Conservation (phyloP, 306 rosid genomes). For the Vicia villosa region DNA sequence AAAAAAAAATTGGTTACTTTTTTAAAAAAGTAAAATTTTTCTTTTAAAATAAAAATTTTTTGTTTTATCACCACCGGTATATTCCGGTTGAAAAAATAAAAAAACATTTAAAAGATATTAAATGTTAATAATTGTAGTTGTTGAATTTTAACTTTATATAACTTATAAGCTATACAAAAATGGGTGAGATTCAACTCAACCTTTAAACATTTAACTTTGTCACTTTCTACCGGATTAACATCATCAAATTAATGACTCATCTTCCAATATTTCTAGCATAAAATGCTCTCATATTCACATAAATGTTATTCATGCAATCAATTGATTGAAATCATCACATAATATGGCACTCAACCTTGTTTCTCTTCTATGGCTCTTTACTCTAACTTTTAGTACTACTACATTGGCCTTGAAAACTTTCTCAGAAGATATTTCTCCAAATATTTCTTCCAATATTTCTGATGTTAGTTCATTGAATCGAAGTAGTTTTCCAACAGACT, state of each 20-base stretch:
- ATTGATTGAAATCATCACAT: not conserved
- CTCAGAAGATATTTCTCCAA: not conserved
- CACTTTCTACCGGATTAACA: not conserved
- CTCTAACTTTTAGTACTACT: not conserved
- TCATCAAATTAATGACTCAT: not conserved
- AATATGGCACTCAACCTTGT: constrained; percentile 28
- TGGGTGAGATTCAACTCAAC: not conserved
- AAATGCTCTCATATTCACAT: not conserved
- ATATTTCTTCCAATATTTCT: not conserved
- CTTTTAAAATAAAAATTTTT: no score
- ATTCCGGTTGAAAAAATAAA: no score
- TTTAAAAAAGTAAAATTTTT: no score
- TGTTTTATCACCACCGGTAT: no score
- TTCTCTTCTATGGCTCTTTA: not conserved
- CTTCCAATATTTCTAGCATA: not conserved
- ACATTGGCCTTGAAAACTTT: not conserved
- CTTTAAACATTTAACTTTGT: not conserved
- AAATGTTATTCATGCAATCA: not conserved
- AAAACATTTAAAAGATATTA: no score
- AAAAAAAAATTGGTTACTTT: no score
- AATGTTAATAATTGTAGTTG: no score
- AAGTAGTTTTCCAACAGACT: constrained; percentile 33
- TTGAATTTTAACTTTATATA: no score
- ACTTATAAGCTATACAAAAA: not conserved
- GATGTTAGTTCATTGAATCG: constrained; percentile 43